Conservation (phyloP, 2,329 filamentous ascomycete genomes). For the Trichophyton mentagrophytes region DNA sequence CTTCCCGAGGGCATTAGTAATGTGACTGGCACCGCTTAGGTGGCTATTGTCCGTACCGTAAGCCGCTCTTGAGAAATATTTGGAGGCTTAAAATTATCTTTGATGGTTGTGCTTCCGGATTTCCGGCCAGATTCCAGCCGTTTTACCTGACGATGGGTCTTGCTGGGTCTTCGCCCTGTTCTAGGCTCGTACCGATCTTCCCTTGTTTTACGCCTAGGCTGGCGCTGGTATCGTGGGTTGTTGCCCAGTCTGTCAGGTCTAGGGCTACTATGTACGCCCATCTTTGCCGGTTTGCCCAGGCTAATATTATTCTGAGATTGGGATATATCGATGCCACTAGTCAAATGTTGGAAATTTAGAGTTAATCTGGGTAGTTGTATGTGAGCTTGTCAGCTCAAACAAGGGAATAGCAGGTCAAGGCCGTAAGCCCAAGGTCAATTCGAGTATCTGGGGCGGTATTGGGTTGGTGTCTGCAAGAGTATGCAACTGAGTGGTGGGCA, state of each 20-base stretch:
- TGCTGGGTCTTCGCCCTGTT: constrained; percentile 4
- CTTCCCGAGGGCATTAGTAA: constrained; percentile 18
- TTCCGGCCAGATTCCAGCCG: constrained; percentile 14
- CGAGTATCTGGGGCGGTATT: neutral
- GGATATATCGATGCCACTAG: neutral
- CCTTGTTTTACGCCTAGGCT: constrained; percentile 44
- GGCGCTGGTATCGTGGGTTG: constrained; percentile 35
- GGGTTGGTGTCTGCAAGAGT: neutral
- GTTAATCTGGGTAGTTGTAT: neutral
- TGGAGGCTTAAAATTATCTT: constrained; percentile 44
- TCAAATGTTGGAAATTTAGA: too few relatives aligned
- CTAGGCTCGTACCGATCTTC: constrained; percentile 44
- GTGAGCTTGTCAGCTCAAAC: neutral
- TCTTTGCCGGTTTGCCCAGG: neutral
- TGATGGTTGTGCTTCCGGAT: constrained; percentile 31
- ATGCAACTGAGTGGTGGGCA: too few relatives aligned
- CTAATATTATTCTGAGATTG: neutral
- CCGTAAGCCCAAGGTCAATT: too few relatives aligned
- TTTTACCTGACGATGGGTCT: constrained; percentile 10
- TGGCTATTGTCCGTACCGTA: constrained; percentile 32
- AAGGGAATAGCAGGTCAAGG: neutral
- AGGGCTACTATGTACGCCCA: neutral
- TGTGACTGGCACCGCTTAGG: neutral
- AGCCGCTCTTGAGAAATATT: constrained; percentile 42
- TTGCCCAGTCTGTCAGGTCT: neutral